A percentile compares a stretch with the other conserved stretches of the same genome.
These are phyloP conservation scores for Aspergillus nomiae DNA, from an alignment of 2,329 filamentous ascomycete species.

Conservation along the genomic window DNA sequence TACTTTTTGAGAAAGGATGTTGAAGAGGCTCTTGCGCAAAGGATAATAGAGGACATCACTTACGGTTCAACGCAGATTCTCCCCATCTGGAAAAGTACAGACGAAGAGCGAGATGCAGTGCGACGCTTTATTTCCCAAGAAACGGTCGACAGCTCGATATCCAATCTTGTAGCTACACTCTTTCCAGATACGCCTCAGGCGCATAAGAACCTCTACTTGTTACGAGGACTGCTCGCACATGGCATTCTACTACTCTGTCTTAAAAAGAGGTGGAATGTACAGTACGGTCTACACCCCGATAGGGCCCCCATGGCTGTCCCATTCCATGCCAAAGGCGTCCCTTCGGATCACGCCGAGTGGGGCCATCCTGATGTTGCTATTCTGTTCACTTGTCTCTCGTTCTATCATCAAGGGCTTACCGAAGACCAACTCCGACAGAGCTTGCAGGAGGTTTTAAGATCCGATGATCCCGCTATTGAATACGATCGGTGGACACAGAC, in stretches of 20 bases:
- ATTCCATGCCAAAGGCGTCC: conserved; percentile 66
- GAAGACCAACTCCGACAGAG: conserved; percentile 52
- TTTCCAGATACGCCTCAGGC: conserved; percentile 35
- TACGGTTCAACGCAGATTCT: conserved; percentile 30
- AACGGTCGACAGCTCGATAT: conserved; percentile 18
- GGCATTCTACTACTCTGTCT: conserved; percentile 61
- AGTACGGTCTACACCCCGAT: conserved; percentile 60
- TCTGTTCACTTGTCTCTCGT: conserved; percentile 64
- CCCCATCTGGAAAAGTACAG: conserved; percentile 21
- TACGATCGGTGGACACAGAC: conserved; percentile 56
- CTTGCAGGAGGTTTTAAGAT: conserved; percentile 55
- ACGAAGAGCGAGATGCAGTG: conserved; percentile 27
- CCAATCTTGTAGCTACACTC: conserved; percentile 24
- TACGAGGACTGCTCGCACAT: conserved; percentile 65
- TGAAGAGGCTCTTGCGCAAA: conserved; percentile 47
- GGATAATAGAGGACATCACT: conserved; percentile 47
- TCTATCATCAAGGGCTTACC: conserved; percentile 65
- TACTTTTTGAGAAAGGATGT: conserved; percentile 56
- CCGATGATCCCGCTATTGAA: conserved; percentile 58
- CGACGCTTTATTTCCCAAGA: conserved; percentile 35
- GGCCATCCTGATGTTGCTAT: conserved; percentile 70
- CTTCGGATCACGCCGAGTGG: conserved; percentile 65
- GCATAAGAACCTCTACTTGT: conserved; percentile 51
- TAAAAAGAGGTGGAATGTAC: conserved; percentile 68
- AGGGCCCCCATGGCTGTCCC: conserved; percentile 61